Evolutionary conservation across 306 rosid genomes (phyloP), one percentile per base, ranked within the genome.

Genomic region (Inga oerstediana): DNA sequence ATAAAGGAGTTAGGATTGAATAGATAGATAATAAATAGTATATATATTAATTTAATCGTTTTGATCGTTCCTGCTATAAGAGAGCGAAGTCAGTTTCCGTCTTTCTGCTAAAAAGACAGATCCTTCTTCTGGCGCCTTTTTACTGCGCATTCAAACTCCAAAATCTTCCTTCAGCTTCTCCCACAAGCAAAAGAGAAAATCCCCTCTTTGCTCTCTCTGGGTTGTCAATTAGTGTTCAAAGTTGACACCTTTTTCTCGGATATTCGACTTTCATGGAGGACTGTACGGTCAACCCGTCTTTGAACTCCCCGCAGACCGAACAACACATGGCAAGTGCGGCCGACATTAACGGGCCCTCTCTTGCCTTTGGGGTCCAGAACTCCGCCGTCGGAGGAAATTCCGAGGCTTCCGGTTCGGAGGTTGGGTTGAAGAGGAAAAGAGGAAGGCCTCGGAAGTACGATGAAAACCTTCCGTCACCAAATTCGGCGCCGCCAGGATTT

Each of bases 371-470:
- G 30, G 8, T 62, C 37, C 37, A 62, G 37, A 12, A 62, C 17
- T 62, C 69, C 69, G 17, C 14, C 19, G 64, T 22, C 3, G 62
- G 74, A 22, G 69, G 66, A 13, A 82, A 51, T 7, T 46, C 86
- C 10, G 84, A 54, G 17, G 19, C 52, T 1, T 39, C 0, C 19
- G 85, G 79, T 72, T 62, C 67, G 22, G 76, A 1, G 19, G 62
- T 10, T 44, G 13, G 1, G n/a, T 48, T 69, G 80, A 87, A 85
- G 76, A 88, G 79, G 83, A 84, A 74, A 6, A 82, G 92, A 24
- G 94, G 92, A 20, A 88, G 91, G 52, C 93, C 96, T 14, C 76
- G 87, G 13, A 91, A 91, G 77, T 4, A 80, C 15, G 68, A 43
- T 1, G 75, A 22, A 1, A 83, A 37, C 5, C 10, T 43, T 2